Evolutionary conservation across 495 filamentous ascomycete genomes (phyloP).

Genomic region (Neurospora cerealis): DNA sequence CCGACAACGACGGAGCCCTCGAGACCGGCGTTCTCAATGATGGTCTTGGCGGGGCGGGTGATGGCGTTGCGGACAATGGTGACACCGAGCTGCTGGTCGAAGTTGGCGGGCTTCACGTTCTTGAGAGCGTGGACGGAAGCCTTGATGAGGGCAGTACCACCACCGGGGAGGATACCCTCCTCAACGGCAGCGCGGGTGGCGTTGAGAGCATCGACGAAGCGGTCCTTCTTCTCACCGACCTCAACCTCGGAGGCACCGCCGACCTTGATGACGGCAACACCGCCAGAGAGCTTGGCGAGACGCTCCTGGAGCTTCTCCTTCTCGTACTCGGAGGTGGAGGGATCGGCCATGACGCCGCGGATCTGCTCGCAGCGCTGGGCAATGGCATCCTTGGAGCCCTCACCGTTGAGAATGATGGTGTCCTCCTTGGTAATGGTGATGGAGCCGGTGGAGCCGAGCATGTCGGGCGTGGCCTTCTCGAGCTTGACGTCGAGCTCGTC

Average conservation of each 20-base stretch:
- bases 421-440: conserved; percentile 99
- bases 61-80: conserved; percentile 96
- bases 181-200: conserved; percentile 97
- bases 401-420: conserved; percentile 96
- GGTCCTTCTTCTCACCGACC: conserved; percentile 99
- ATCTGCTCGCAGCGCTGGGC: conserved; percentile 97
- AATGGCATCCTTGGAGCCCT: conserved; percentile 90
- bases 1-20: conserved; percentile 96
- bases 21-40: conserved; percentile 94
- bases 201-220: conserved; percentile 95
- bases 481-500: conserved; percentile 98
- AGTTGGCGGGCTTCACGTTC: conserved; percentile 79
- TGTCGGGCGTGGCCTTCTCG: conserved; percentile 89
- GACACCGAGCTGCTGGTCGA: conserved; percentile 98
- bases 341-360: conserved; percentile 89
- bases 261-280: conserved; percentile 99
- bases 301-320: conserved; percentile 99
- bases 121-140: conserved; percentile 81
- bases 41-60: conserved; percentile 84
- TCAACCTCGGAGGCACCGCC: conserved; percentile 96
- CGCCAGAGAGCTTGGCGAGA: conserved; percentile 96
- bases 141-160: conserved; percentile 96
- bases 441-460: conserved; percentile 92
- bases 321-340: conserved; percentile 93
- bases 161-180: conserved; percentile 96